These are phyloP conservation scores for Globisporangium sylvaticum DNA, from an alignment of 352 stramenopile species.

Conservation along the genomic window DNA sequence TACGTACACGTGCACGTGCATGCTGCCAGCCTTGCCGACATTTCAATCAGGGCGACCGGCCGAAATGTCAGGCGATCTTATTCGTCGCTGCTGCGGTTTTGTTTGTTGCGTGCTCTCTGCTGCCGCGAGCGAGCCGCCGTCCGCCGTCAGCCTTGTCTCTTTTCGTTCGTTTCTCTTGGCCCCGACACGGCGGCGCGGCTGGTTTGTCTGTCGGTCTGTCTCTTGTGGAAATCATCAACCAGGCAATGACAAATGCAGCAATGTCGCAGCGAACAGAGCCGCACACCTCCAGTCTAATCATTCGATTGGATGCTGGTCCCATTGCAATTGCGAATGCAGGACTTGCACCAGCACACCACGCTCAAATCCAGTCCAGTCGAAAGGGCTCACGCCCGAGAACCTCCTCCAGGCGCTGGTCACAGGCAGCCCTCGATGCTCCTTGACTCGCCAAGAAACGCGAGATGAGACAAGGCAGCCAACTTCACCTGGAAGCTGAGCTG, in stretches of 20 bases:
- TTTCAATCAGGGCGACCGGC: background rate
- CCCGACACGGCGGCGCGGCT: background rate
- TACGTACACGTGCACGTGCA: background rate
- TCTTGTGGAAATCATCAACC: constrained; percentile 4
- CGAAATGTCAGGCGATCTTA: background rate
- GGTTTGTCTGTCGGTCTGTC: background rate
- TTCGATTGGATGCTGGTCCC: background rate
- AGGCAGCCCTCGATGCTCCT: background rate
- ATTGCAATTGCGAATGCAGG: background rate
- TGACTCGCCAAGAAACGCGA: background rate
- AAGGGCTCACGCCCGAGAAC: background rate
- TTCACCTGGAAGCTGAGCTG: background rate
- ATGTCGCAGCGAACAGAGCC: background rate
- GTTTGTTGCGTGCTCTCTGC: background rate
- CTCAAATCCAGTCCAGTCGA: background rate
- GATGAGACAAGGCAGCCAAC: constrained; percentile 6
- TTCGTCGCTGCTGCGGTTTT: background rate
- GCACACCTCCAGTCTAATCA: background rate
- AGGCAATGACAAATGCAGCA: background rate
- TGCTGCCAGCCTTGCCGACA: background rate
- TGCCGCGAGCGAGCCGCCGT: too few species aligned
- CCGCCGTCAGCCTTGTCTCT: constrained; percentile 7
- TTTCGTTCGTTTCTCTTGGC: background rate
- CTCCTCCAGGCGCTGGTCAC: background rate
- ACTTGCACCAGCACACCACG: background rate